Percentiles rank a stretch among this genome's conserved stretches.
phyloP scores from a whole-genome alignment of 2,329 filamentous ascomycete genomes.

The Clarireedia homoeocarpa region DNA sequence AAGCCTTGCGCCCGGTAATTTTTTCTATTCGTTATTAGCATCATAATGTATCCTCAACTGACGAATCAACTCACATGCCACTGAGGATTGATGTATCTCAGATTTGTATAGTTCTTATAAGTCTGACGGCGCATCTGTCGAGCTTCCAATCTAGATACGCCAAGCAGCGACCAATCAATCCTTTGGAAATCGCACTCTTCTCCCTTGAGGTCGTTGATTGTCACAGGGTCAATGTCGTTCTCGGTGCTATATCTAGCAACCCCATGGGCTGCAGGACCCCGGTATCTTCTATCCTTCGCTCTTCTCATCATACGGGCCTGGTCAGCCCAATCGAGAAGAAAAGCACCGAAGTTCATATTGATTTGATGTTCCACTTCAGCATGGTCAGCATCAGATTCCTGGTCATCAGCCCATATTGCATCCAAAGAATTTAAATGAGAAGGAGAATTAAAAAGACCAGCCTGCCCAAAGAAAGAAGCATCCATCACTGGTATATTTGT shows the following conservation, averaged over 20 bases:
- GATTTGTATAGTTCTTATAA: slow-evolving; percentile 53
- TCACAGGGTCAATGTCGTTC: slow-evolving; percentile 21
- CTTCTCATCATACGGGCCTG: background rate
- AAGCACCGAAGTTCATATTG: slow-evolving; percentile 43
- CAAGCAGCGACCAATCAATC: slow-evolving; percentile 47
- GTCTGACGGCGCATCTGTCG: slow-evolving; percentile 39
- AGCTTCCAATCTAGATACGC: slow-evolving; percentile 42
- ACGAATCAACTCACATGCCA: slow-evolving; percentile 38
- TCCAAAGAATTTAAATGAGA: slow-evolving; percentile 9
- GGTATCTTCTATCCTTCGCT: slow-evolving; percentile 3
- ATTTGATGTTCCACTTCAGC: slow-evolving; percentile 29
- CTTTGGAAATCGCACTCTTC: slow-evolving; percentile 52
- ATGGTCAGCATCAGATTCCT: slow-evolving; percentile 23
- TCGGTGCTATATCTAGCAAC: slow-evolving; percentile 15
- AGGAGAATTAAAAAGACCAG: slow-evolving; percentile 1
- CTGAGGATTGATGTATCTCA: slow-evolving; percentile 33
- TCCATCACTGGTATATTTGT: slow-evolving; percentile 1
- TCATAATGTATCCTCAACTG: background rate
- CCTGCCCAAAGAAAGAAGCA: slow-evolving; percentile 1
- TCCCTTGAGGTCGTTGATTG: slow-evolving; percentile 43
- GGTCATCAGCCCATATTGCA: slow-evolving; percentile 11
- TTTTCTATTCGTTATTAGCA: slow-evolving; percentile 12
- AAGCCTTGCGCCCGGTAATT: slow-evolving; percentile 14
- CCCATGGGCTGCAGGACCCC: slow-evolving; percentile 15
- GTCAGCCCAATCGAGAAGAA: slow-evolving; percentile 41